Base-by-base conservation (phyloP, 495 filamentous ascomycete genomes). In the Lophium mytilinum region DNA sequence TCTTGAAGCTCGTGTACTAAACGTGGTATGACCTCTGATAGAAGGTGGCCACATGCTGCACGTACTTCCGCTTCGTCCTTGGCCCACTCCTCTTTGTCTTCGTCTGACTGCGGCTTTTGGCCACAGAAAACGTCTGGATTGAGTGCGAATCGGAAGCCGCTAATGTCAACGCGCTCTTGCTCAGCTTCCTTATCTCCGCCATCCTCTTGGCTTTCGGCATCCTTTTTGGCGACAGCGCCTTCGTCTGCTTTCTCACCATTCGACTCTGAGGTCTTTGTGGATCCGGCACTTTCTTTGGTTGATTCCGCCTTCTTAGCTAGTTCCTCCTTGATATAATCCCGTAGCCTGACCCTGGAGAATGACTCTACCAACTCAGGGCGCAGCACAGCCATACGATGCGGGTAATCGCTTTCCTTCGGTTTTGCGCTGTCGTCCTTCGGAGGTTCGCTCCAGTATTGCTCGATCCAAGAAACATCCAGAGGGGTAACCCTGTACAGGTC, bases 51-150 rank as follows among this genome's bases (percentile, higher is more conserved):
- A 75, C 90, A 92, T 17, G 88, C 89, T 37, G 84, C 83, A 50
- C 88, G 83, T 40, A 97, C 92, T 53, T 95, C 87, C 64, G 85
- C 78, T 73, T 97, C 94, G 65, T 99, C 94, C 60, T 86, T 78
- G 53, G 81, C 81, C 83, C 86, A 82, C 66, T 91, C 81, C 56
- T 82, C 82, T 73, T 92, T 95, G 66, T 97, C 93, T 58, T 86
- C 90, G 9, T 92, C 83, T 12, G 88, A 92, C 68, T 93, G 88
- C 24, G 94, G 93, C 39, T 80, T 75, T 71, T 99, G 94, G 55
- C 90, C 92, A 69, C 87, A 91, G 77, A 88, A 96, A 50, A 88
- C 90, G 69, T 99, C 94, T 21, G 94, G 92, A 75, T 99, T 99
- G 30, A 99, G 79, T 30, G 88, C 74, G 54, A 96, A 87, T 24